These are phyloP conservation scores for Ustulina deusta DNA, from an alignment of 2,329 filamentous ascomycete genomes.

Conservation along the genomic window DNA sequence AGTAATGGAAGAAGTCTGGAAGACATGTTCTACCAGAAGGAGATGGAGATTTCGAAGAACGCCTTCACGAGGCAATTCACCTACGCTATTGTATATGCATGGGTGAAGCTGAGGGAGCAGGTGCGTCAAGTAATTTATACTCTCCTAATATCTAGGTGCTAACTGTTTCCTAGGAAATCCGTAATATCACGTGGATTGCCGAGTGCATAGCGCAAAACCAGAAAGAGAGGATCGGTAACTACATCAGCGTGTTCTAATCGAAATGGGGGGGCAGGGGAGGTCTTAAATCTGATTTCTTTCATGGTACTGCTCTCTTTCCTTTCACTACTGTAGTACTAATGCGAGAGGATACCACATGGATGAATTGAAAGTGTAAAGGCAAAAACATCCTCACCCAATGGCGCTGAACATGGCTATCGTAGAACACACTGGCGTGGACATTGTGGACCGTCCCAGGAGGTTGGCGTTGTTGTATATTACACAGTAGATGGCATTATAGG, in stretches of 20 bases:
- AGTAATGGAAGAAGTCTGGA: constrained; percentile 90
- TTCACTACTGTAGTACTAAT: constrained; percentile 61
- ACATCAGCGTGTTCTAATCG: constrained; percentile 94
- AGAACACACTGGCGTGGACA: constrained; percentile 25
- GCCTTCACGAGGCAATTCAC: constrained; percentile 98
- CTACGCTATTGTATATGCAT: constrained; percentile 93
- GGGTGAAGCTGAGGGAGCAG: constrained; percentile 98
- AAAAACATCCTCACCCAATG: constrained; percentile 36
- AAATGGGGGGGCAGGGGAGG: neutral
- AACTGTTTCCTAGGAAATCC: constrained; percentile 80
- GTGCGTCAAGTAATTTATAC: constrained; percentile 64
- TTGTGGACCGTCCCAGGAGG: constrained; percentile 28
- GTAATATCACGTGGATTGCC: constrained; percentile 99
- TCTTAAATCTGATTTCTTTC: constrained; percentile 35
- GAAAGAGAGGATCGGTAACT: constrained; percentile 98
- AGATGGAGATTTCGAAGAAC: constrained; percentile 97
- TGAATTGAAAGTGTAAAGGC: constrained; percentile 36
- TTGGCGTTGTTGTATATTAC: constrained; percentile 54
- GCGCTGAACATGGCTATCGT: constrained; percentile 25
- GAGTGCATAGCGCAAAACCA: constrained; percentile 99
- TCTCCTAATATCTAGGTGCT: constrained; percentile 12
- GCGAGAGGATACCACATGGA: constrained; percentile 50
- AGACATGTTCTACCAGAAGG: constrained; percentile 98
- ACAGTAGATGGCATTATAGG: constrained; percentile 51
- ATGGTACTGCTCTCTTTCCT: constrained; percentile 39